Evolutionary conservation across 345 rosid species (phyloP), one percentile per base, ranked within the genome.

Genomic region (Melaleuca alternifolia): DNA sequence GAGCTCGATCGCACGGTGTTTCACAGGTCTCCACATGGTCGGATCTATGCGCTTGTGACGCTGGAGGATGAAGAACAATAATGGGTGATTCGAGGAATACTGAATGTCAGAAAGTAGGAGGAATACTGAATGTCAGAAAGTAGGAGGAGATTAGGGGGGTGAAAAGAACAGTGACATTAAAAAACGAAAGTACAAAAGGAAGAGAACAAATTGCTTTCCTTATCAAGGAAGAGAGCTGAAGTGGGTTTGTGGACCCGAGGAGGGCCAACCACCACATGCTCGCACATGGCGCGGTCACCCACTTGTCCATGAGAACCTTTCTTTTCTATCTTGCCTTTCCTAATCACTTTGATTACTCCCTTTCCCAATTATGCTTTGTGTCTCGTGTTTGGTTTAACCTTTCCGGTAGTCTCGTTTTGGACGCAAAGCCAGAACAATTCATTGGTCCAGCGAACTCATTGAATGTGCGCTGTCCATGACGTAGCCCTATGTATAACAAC

Each of bases 231-330:
- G 77, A 84, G 85, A 85, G 91, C 59, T 71, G 88, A 88, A 86
- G 91, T 88, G 91, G 90, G 65, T 41, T 86, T 2, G 87, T 82
- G 92, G 92, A 50, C 87, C 92, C 88, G 54, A 54, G 53, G 84
- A 37, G 87, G 87, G 77, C 86, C 89, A 89, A 89, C 91, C 59
- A 89, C 92, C 91, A 91, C 90, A 89, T 89, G 92, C 53, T 21
- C 24, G 92, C 92, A 91, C 92, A 91, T 91, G 92, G 89, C 79
- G 82, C 54, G 76, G 82, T 83, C 84, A 85, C 87, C 92, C 91
- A 88, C 88, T 89, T 89, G 91, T 88, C 89, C 57, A 62, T 75
- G 53, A 75, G 75, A 61, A 84, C 57, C 85, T 51, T 82, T 50
- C 59, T 77, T 46, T 44, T 62, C 15, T 57, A 57, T 85, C 62